phyloP scores from a whole-genome alignment of 1,139 yeast genomes.

The Suhomyces kunorum region DNA sequence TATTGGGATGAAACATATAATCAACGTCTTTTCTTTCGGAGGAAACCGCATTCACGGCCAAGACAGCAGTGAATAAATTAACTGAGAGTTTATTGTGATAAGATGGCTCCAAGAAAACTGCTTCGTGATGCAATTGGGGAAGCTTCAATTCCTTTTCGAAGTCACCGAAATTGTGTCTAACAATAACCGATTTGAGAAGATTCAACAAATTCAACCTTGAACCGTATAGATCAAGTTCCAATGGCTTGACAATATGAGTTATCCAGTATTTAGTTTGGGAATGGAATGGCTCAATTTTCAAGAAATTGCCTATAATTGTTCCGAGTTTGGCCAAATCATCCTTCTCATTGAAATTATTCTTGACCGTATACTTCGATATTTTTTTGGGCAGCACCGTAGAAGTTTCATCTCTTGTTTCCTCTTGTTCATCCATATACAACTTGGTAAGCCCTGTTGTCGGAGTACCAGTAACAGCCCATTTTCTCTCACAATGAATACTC shows the following conservation, averaged over 20 bases:
- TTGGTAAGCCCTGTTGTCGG: constrained; percentile 71
- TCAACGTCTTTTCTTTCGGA: constrained; percentile 68
- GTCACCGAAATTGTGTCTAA: constrained; percentile 56
- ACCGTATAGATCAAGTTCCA: constrained; percentile 39
- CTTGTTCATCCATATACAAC: constrained; percentile 55
- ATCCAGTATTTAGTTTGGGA: constrained; percentile 51
- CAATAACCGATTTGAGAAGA: constrained; percentile 48
- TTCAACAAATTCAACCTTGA: constrained; percentile 41
- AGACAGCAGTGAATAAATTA: constrained; percentile 63
- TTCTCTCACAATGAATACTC: constrained; percentile 54
- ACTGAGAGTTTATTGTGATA: constrained; percentile 60
- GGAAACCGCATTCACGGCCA: constrained; percentile 73
- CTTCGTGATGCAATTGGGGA: constrained; percentile 61
- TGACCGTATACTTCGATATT: constrained; percentile 40
- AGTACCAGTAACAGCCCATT: constrained; percentile 77
- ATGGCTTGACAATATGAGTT: constrained; percentile 49
- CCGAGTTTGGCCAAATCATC: constrained; percentile 60
- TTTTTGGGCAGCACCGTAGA: constrained; percentile 16
- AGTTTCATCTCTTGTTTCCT: constrained; percentile 29
- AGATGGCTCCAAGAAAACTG: constrained; percentile 60
- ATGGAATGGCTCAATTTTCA: constrained; percentile 61
- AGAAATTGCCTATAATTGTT: constrained; percentile 50
- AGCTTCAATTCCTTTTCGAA: constrained; percentile 55
- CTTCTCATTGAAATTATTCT: constrained; percentile 36
- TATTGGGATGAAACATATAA: constrained; percentile 67